These are phyloP conservation scores for Phytopythium delawarense DNA, from an alignment of 352 stramenopile species.

Conservation along the genomic window DNA sequence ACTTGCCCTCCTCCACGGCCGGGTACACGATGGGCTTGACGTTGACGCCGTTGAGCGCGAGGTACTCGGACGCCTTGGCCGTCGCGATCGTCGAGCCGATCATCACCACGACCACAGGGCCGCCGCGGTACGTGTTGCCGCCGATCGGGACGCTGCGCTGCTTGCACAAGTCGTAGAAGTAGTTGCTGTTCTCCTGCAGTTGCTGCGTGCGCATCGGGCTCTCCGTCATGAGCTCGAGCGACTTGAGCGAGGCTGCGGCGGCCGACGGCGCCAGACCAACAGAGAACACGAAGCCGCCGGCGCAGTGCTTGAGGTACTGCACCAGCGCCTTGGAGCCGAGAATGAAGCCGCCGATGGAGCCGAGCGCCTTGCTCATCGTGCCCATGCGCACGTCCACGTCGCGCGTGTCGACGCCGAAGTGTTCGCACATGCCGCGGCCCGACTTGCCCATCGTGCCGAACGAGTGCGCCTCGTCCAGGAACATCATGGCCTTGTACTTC, in stretches of 20 bases:
- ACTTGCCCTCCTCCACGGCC: constrained; percentile 81
- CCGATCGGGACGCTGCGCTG: constrained; percentile 59
- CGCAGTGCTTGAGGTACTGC: constrained; percentile 63
- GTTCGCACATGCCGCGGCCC: constrained; percentile 51
- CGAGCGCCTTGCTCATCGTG: constrained; percentile 73
- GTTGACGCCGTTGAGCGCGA: constrained; percentile 57
- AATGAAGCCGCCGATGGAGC: constrained; percentile 63
- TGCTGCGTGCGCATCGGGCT: constrained; percentile 45
- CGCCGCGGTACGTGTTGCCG: constrained; percentile 53
- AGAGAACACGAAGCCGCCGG: constrained; percentile 76
- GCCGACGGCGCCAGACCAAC: constrained; percentile 68
- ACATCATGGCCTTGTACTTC: constrained; percentile 59
- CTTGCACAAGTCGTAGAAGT: constrained; percentile 77
- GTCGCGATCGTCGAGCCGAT: constrained; percentile 77
- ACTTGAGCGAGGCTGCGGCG: constrained; percentile 63
- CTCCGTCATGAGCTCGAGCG: constrained; percentile 62
- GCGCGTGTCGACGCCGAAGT: constrained; percentile 35
- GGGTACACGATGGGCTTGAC: constrained; percentile 86
- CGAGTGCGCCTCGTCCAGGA: constrained; percentile 61
- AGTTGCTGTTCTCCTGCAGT: constrained; percentile 62
- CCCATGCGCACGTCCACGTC: constrained; percentile 67
- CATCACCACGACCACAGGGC: constrained; percentile 77
- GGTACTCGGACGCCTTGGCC: constrained; percentile 62
- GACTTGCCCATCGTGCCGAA: constrained; percentile 60
- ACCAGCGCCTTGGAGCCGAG: constrained; percentile 41